Evolutionary conservation across 139 green algal genomes (phyloP), one percentile per base, ranked within the genome.

Genomic region (Chlorella sp.): DNA sequence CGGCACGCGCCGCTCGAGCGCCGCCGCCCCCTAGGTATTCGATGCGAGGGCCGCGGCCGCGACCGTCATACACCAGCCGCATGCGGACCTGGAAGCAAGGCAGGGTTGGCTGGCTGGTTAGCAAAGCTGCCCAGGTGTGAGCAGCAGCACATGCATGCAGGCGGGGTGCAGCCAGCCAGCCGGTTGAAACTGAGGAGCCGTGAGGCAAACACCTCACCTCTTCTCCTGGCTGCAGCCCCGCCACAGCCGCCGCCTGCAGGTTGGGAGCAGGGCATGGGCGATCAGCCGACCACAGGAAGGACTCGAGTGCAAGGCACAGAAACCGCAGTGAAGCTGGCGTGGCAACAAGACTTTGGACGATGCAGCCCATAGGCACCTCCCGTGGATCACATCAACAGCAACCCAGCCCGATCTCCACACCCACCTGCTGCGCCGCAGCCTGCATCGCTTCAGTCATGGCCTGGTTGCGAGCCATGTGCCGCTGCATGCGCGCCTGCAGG

Each of bases 401-500:
- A n/a, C n/a, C n/a, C n/a, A n/a, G n/a, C n/a, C n/a, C n/a, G n/a
- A n/a, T n/a, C 3, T 7, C 56, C 68, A 26, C 38, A 3, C 38
- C 40, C 77, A 73, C 77, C 77, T 83, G 77, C 77, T 83, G 77
- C 38, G 77, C 77, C 60, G 77, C 76, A 8, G 54, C 58, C 58
- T 83, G 77, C 58, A 83, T 83, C 41, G 77, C 77, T 22, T 83
- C 77, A 9, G 17, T 83, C 38, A 83, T 51, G 20, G 60, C 77
- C 30, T 46, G 34, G 40, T 41, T 60, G 77, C 77, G 77, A 0
- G 64, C 65, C 80, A 54, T 68, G 44, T 84, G 65, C 40, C 64
- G 65, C 80, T 76, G 65, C 80, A 77, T 84, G 44, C 64, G 80
- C 40, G 80, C 65, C 80, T 75, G 69, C n/a, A n/a, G n/a, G 26